Base-by-base conservation (phyloP, 169 alveolate species). In the Neospora caninum region DNA sequence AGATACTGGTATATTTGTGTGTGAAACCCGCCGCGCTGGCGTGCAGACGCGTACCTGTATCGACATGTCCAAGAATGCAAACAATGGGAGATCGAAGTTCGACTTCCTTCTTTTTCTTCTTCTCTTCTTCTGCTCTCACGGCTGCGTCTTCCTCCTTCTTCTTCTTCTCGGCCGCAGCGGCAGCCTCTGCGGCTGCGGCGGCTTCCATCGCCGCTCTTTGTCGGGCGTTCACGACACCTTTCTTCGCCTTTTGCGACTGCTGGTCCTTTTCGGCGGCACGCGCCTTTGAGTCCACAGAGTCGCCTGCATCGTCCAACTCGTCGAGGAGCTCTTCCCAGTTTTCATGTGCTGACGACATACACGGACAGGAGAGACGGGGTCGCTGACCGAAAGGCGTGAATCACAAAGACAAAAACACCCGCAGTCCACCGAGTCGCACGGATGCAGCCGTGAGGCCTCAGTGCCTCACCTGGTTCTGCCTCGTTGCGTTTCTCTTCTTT, bases 31-130 rank as follows among this genome's bases (percentile, higher is more conserved):
- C n/a, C n/a, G n/a, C n/a, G n/a, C n/a, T n/a, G n/a, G n/a, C n/a
- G n/a, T n/a, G n/a, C n/a, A n/a, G n/a, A n/a, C n/a, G n/a, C n/a
- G 58, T 36, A 91, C 93, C 99, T 7, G 99, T 99, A 96, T 99
- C 99, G 73, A 99, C 99, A 96, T 99, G 99, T 39, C 99, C 99
- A 92, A 98, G 93, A 73, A 99, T 98, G 97, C 99, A 99, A 88
- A 99, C 98, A 70, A 99, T 98, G 13, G 99, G 99, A 43, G 99
- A 98, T 67, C 99, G 96, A 70, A 98, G 97, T 54, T 95, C 54
- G 36, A 91, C 73, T 49, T 87, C 94, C 41, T 87, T 92, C 31
- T 54, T 16, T 10, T 41, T 89, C 49, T 49, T 88, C 49, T 54
- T 93, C 31, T 73, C 64, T 27, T 70, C 88, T 6, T 87, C 94